Evolutionary conservation across 164 flowering plant species (phyloP), one percentile per base, ranked within the genome.

Genomic region (Sedum album): DNA sequence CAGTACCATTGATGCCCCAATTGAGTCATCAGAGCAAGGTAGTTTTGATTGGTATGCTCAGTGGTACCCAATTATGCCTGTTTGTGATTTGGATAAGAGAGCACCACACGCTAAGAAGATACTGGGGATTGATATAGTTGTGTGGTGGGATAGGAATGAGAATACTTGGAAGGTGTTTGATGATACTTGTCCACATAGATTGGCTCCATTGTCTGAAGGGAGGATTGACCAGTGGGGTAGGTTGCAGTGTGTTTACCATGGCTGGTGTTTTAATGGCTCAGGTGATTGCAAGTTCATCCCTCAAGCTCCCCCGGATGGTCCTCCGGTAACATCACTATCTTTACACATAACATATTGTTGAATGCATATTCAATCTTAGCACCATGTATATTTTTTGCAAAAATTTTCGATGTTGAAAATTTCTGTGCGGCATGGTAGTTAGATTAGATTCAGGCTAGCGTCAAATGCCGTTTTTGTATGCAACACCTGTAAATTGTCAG

Each of bases 211-310:
- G 57, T 91, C 97, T 3, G 97, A 94, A 73, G 98, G 98, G 2
- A 75, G 93, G 75, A 86, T 93, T 55, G 98, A 90, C 78, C 85
- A 84, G 68, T 84, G 86, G 89, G 97, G 97, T 0, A 78, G 97
- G 70, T 70, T 94, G 81, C 98, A 94, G 76, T 94, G 98, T 73
- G 96, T 88, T 48, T 91, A 94, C 73, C 98, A 94, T 77, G 98
- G 97, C 5, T 89, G 97, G 98, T 94, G 96, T 67, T 93, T 93
- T 65, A 76, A 76, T 79, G 98, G 97, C 48, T 72, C 89, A 33
- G 98, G 96, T 66, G 85, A 84, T 64, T 93, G 96, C 77, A 84
- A 90, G 67, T 73, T 88, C 69, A 89, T 93, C 67, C 98, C 98
- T 73, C 98, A 93, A 53, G 91, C 96, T 2, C 91, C 98, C 18